Conservation (phyloP, 306 rosid species). For the Sophora flavescens region DNA sequence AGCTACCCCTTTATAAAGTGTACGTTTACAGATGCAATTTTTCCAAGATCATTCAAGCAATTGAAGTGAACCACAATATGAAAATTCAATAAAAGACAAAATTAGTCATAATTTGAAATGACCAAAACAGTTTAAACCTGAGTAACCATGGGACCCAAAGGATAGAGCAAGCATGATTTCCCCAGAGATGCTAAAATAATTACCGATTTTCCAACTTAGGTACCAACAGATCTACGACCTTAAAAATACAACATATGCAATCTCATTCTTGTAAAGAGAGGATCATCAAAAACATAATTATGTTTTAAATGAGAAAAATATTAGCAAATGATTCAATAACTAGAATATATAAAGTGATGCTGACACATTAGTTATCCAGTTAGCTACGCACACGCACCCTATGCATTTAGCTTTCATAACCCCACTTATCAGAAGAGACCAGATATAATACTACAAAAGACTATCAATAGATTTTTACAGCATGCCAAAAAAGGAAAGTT, state of each 20-base stretch:
- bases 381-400: background rate
- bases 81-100: background rate
- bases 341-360: conserved; percentile 8
- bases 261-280: background rate
- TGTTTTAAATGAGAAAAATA: background rate
- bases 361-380: conserved; percentile 35
- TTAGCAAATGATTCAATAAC: background rate
- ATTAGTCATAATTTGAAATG: background rate
- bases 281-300: conserved; percentile 21
- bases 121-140: conserved; percentile 5
- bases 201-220: background rate
- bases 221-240: background rate
- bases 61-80: background rate
- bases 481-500: conserved; percentile 24
- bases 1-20: background rate
- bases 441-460: background rate
- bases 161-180: background rate
- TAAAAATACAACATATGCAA: background rate
- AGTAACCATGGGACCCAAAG: background rate
- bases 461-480: background rate
- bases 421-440: conserved; percentile 19
- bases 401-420: conserved; percentile 1
- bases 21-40: background rate
- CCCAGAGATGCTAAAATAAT: background rate
- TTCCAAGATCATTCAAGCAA: conserved; percentile 18